These are phyloP conservation scores for Sporothrix curviconia DNA, from an alignment of 2,329 filamentous ascomycete genomes.

Conservation along the genomic window DNA sequence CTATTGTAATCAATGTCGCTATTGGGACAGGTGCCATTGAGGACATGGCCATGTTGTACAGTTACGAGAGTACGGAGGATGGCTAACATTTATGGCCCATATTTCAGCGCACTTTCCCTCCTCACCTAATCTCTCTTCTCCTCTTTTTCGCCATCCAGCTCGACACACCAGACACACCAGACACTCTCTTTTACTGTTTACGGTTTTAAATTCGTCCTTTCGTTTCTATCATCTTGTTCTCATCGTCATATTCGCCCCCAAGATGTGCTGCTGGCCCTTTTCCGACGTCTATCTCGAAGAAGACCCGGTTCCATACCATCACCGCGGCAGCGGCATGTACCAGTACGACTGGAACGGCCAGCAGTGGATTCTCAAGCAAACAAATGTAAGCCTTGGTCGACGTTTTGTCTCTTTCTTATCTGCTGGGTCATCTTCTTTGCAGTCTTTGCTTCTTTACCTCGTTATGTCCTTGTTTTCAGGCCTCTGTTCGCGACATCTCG, in stretches of 20 bases:
- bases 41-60: background rate
- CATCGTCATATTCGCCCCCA: conserved; percentile 10
- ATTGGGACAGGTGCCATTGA: too few relatives aligned
- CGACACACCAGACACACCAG: background rate
- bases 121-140: background rate
- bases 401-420: background rate
- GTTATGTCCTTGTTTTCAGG: background rate
- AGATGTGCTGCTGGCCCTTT: conserved; percentile 49
- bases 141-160: background rate
- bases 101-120: background rate
- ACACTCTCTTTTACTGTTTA: too few relatives aligned
- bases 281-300: conserved; percentile 21
- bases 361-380: conserved; percentile 30
- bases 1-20: too few relatives aligned
- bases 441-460: background rate
- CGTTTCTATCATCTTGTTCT: too few relatives aligned
- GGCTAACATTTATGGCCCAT: background rate
- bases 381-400: conserved; percentile 30
- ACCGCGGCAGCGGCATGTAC: conserved; percentile 18
- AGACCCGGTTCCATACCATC: conserved; percentile 27
- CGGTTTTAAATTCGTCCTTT: too few relatives aligned
- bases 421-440: background rate
- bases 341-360: conserved; percentile 38
- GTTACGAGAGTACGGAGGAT: too few relatives aligned
- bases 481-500: too few relatives aligned